Evolutionary conservation across 1,284 basidiomycete species (phyloP).

Genomic region (Amylostereum areolatum): DNA sequence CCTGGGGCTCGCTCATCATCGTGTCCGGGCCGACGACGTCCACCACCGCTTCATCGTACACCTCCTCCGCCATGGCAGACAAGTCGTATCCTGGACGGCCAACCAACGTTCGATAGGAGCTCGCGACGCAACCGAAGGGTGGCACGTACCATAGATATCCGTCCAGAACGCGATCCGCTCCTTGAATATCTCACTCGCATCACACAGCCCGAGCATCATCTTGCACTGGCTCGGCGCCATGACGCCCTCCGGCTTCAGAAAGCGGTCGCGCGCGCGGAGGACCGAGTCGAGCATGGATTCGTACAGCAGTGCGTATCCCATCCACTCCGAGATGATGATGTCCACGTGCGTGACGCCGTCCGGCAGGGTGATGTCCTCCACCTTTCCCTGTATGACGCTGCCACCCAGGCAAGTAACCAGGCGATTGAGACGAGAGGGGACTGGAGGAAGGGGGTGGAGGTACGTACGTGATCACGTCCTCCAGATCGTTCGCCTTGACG

Average conservation of each 20-base stretch:
- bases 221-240: slow-evolving; percentile 90
- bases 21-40: slow-evolving; percentile 73
- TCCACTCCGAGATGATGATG: slow-evolving; percentile 96
- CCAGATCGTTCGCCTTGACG: slow-evolving; percentile 75
- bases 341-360: slow-evolving; percentile 76
- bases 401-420: too few relatives aligned
- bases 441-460: background rate
- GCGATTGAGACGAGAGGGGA: too few relatives aligned
- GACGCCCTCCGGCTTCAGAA: slow-evolving; percentile 63
- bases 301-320: slow-evolving; percentile 92
- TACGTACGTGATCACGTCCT: slow-evolving; percentile 67
- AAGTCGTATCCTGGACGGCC: slow-evolving; percentile 71
- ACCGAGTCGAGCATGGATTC: slow-evolving; percentile 98
- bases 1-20: slow-evolving; percentile 61
- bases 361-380: slow-evolving; percentile 78
- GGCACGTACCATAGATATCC: slow-evolving; percentile 74
- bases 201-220: slow-evolving; percentile 80
- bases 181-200: slow-evolving; percentile 69
- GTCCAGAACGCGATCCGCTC: slow-evolving; percentile 88
- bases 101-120: slow-evolving; percentile 1
- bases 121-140: background rate
- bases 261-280: slow-evolving; percentile 79
- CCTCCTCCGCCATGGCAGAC: slow-evolving; percentile 64
- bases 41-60: slow-evolving; percentile 77
- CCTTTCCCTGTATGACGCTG: slow-evolving; percentile 81